Evolutionary conservation across 208 protist species (phyloP).

Genomic region (Leptomonas pyrrhocoris): DNA sequence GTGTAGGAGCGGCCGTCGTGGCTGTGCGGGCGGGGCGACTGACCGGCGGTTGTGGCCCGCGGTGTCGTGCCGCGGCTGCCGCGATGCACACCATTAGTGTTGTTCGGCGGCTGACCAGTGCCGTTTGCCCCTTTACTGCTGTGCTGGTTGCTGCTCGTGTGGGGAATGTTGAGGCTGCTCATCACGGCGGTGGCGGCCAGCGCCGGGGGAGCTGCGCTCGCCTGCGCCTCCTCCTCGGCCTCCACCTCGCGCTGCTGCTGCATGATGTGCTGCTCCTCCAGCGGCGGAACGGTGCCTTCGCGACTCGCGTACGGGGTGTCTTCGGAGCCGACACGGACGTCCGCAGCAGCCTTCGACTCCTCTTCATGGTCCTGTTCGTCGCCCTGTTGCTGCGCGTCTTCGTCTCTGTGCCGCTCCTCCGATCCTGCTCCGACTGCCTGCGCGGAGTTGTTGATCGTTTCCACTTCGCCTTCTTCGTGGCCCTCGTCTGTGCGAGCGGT

Average conservation of each 20-base stretch:
- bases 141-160: slow-evolving; percentile 1
- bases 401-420: too few species aligned
- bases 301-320: background rate
- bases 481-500: background rate
- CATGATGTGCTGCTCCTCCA: slow-evolving; percentile 3
- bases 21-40: slow-evolving; percentile 27
- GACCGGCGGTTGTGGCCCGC: slow-evolving; percentile 6
- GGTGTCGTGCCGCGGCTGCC: slow-evolving; percentile 13
- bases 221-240: slow-evolving; percentile 13
- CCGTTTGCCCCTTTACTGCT: background rate
- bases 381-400: too few species aligned
- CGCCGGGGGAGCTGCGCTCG: too few species aligned
- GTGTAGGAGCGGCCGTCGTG: slow-evolving; percentile 11
- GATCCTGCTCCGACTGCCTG: too few species aligned
- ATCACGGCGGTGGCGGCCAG: background rate
- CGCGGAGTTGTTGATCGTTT: too few species aligned
- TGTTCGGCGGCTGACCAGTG: background rate
- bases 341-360: background rate
- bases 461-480: too few species aligned
- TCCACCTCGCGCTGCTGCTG: slow-evolving; percentile 6
- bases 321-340: too few species aligned
- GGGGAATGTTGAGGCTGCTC: background rate
- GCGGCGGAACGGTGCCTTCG: slow-evolving; percentile 23
- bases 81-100: background rate
- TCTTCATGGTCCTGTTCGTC: background rate